A percentile compares a stretch with the other conserved stretches of the same genome.
Evolutionary conservation across 768 basidiomycete species (phyloP).

Genomic region (Podaxis pistillaris): DNA sequence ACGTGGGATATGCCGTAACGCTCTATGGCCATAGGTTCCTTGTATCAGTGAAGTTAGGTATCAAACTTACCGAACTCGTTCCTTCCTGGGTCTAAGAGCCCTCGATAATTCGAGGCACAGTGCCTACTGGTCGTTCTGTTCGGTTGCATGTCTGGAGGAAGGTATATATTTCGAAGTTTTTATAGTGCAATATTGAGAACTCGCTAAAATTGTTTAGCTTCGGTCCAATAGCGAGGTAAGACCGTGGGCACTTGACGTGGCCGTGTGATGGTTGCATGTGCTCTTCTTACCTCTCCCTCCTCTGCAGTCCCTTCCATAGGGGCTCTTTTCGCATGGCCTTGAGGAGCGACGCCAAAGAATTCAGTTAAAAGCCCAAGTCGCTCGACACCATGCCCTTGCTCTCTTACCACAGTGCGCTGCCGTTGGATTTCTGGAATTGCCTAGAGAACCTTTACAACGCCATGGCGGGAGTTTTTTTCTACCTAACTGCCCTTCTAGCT

Average conservation of each 20-base stretch:
- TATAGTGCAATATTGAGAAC: neutral
- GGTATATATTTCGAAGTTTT: neutral
- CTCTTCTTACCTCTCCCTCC: neutral
- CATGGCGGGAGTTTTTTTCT: conserved; percentile 40
- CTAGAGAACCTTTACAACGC: conserved; percentile 33
- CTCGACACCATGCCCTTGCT: conserved; percentile 31
- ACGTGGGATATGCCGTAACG: neutral
- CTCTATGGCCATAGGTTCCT: neutral
- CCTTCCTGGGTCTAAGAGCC: no score
- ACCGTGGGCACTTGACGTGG: conserved; percentile 10
- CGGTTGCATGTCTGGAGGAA: neutral
- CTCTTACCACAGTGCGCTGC: conserved; percentile 32
- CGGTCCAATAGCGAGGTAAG: neutral
- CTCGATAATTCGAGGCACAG: neutral
- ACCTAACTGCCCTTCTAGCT: conserved; percentile 42
- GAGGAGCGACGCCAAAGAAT: conserved; percentile 1
- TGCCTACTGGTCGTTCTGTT: neutral
- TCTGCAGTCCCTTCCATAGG: neutral
- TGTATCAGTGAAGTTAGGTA: no score
- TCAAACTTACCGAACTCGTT: no score
- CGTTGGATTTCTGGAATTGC: conserved; percentile 37
- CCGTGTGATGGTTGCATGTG: conserved; percentile 12
- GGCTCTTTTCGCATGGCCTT: neutral
- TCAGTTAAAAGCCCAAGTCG: conserved; percentile 5
- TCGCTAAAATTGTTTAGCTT: neutral